Percentiles rank a stretch among this genome's conserved stretches.
These are phyloP conservation scores for Colletotrichum shisoi DNA, from an alignment of 2,329 filamentous ascomycete genomes.

Conservation along the genomic window DNA sequence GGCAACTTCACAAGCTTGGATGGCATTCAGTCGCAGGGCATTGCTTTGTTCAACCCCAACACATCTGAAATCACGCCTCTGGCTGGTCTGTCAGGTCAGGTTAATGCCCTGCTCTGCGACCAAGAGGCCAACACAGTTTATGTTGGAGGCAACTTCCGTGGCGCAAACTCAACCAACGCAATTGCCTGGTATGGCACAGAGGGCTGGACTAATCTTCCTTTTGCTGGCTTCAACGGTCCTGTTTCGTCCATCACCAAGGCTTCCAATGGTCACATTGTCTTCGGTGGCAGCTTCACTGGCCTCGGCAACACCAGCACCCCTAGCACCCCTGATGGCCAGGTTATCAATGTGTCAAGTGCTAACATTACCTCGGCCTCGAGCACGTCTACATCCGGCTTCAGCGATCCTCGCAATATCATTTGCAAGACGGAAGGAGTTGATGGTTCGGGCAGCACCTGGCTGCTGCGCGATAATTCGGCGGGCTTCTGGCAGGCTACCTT, in stretches of 20 bases:
- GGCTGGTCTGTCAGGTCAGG: constrained; percentile 81
- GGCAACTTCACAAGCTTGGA: constrained; percentile 96
- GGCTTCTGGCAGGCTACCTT: constrained; percentile 88
- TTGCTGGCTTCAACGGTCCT: constrained; percentile 92
- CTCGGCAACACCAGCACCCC: constrained; percentile 80
- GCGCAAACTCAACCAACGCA: constrained; percentile 85
- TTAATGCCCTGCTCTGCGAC: constrained; percentile 85
- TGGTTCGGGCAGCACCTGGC: constrained; percentile 80
- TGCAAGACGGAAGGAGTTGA: constrained; percentile 76
- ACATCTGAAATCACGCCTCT: constrained; percentile 75
- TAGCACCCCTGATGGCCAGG: constrained; percentile 73
- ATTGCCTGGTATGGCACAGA: constrained; percentile 76
- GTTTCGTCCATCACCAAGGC: constrained; percentile 85
- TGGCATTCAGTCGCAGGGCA: constrained; percentile 75
- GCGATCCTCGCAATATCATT: constrained; percentile 79
- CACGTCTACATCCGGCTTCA: constrained; percentile 69
- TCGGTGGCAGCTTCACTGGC: constrained; percentile 88
- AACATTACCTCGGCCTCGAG: constrained; percentile 73
- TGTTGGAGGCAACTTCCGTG: constrained; percentile 85
- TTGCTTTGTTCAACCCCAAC: constrained; percentile 81
- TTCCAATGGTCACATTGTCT: constrained; percentile 84
- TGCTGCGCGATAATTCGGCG: constrained; percentile 75
- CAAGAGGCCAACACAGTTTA: constrained; percentile 79
- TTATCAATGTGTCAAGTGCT: constrained; percentile 84
- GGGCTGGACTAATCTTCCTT: constrained; percentile 82